These are phyloP conservation scores for Boeremia exigua DNA, from an alignment of 2,329 filamentous ascomycete genomes.

Conservation along the genomic window DNA sequence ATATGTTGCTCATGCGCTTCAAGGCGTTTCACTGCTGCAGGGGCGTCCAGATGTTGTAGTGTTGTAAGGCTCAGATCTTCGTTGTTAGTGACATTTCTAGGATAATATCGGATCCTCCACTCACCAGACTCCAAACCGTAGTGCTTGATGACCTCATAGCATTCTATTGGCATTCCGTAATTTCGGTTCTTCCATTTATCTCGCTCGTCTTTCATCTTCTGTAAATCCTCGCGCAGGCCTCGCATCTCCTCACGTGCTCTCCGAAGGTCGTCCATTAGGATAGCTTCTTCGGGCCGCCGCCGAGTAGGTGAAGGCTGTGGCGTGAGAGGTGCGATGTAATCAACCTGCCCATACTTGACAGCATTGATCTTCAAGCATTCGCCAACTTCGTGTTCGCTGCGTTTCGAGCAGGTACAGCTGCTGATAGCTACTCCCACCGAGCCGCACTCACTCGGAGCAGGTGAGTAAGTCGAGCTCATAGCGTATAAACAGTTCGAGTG, in stretches of 20 bases:
- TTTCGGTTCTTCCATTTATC: slow-evolving; percentile 8
- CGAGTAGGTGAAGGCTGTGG: slow-evolving; percentile 1
- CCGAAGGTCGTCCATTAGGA: slow-evolving; percentile 4
- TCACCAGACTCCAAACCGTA: background rate
- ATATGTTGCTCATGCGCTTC: slow-evolving; percentile 9
- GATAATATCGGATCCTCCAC: background rate
- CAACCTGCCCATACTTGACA: background rate
- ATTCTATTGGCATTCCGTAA: slow-evolving; percentile 1
- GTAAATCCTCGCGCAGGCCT: slow-evolving; percentile 3
- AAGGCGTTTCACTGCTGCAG: slow-evolving; percentile 3
- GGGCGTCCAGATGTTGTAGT: slow-evolving; percentile 1
- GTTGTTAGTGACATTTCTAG: background rate
- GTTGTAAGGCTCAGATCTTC: slow-evolving; percentile 4
- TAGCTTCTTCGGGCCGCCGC: slow-evolving; percentile 4
- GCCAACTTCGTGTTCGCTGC: background rate
- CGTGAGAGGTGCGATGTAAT: background rate
- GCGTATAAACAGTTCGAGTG: background rate
- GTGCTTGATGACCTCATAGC: slow-evolving; percentile 7
- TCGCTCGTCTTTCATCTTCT: background rate
- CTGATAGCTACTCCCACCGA: background rate
- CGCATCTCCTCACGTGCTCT: slow-evolving; percentile 4
- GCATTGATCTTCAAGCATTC: slow-evolving; percentile 2
- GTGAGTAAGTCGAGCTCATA: slow-evolving; percentile 6
- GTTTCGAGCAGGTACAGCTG: background rate
- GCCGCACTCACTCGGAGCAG: slow-evolving; percentile 4